Percentiles rank a stretch among this genome's conserved stretches.
Evolutionary conservation across 2,329 filamentous ascomycete genomes (phyloP).

Genomic region (Hypoxylon sp.): DNA sequence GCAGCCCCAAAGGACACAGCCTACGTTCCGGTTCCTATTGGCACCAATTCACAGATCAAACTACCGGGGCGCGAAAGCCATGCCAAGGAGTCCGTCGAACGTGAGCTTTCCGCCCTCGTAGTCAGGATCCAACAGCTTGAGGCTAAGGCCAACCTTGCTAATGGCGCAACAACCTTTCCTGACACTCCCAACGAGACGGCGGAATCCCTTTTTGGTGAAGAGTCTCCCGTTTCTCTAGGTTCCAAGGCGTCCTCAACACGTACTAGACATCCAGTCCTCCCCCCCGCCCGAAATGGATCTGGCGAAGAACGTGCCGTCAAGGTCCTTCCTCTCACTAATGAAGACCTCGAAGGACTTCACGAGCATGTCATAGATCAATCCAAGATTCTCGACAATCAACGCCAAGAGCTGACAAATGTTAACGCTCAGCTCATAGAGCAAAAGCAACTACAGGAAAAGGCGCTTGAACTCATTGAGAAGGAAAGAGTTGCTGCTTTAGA

Average conservation of each 20-base stretch:
- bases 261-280: conserved; percentile 62
- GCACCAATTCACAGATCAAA: conserved; percentile 66
- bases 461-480: conserved; percentile 84
- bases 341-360: conserved; percentile 85
- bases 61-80: conserved; percentile 82
- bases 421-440: conserved; percentile 88
- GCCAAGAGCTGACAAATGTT: conserved; percentile 85
- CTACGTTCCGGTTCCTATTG: conserved; percentile 56
- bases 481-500: conserved; percentile 91
- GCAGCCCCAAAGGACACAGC: conserved; percentile 58
- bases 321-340: conserved; percentile 74
- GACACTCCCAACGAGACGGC: conserved; percentile 84
- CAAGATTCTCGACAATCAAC: conserved; percentile 88
- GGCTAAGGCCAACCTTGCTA: conserved; percentile 74
- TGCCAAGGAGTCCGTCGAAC: conserved; percentile 83
- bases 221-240: conserved; percentile 60
- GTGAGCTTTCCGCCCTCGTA: conserved; percentile 83
- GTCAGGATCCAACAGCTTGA: conserved; percentile 86
- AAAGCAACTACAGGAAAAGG: conserved; percentile 84
- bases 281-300: conserved; percentile 53
- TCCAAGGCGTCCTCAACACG: conserved; percentile 52
- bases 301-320: conserved; percentile 55
- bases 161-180: conserved; percentile 72
- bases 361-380: conserved; percentile 95
- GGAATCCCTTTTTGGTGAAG: conserved; percentile 73